Evolutionary conservation across 2,329 filamentous ascomycete genomes (phyloP), one percentile per base, ranked within the genome.

Genomic region (Fonsecaea nubica): DNA sequence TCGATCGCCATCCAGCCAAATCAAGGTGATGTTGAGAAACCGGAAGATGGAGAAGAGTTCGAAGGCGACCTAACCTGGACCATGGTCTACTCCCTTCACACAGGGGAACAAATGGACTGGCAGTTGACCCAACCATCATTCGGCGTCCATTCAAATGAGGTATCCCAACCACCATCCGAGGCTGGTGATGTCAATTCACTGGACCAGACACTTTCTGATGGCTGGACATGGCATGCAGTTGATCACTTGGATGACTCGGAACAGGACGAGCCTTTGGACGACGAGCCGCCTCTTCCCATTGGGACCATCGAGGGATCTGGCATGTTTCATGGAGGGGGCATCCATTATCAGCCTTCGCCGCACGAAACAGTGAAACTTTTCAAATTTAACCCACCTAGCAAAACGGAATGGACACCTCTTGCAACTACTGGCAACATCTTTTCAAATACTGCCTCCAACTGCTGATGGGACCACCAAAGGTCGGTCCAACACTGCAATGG

Each of bases 31-130:
- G 69, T 71, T 32, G 65, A 60, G 21, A 66, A 66, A 42, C 67
- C 67, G 3, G 48, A 32, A 10, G 59, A 65, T 18, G 69, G 67
- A 12, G 63, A 66, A 36, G 69, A 71, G 54, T 65, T 58, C 32
- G 67, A 69, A 50, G 69, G 69, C 21, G 69, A 71, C 55, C 32
- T 69, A 48, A 69, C 69, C 32, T 71, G 69, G 69, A 68, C 69
- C 2, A 71, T 71, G 69, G 63, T 69, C 7, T 71, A 71, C 52
- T 52, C 56, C 13, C 66, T 48, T 18, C 59, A 40, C 21, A 15
- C 62, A 7, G 58, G 45, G 21, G 62, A 60, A 12, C 45, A 62
- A 9, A 65, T 65, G 40, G 68, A 67, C 12, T 69, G 65, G 65
- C 58, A 67, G n/a, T 58, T 52, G 56, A 53, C 62, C 3, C 58